Evolutionary conservation across 148 eudicot genomes (phyloP), one percentile per base, ranked within the genome.

Genomic region (Diospyros kaki): DNA sequence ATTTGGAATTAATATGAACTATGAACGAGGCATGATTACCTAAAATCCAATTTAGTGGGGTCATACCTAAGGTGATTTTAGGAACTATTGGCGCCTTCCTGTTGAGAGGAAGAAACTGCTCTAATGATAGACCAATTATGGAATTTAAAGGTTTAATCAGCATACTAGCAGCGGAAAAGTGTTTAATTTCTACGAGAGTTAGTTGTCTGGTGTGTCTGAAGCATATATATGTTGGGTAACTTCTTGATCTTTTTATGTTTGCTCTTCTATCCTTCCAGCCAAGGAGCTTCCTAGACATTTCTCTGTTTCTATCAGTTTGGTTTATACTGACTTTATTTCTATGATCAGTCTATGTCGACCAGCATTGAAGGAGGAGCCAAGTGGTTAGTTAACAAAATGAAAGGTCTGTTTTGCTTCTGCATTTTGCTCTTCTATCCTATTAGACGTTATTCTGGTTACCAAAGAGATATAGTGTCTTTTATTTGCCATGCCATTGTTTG

Each of bases 301-400:
- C 52, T 61, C 12, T 76, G 14, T 52, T 75, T 63, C n/a, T 58
- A 7, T 4, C 44, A 8, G 4, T 13, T 75, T 66, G 50, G 65
- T 14, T 73, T 4, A 58, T 54, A 68, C 72, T 81, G 70, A 69
- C 68, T 68, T 28, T 76, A 56, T 78, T 10, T 40, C 75, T 61
- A 41, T 66, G n/a, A 60, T 51, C 69, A 94, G 98, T 83, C 92
- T 42, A 6, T 93, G 76, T 82, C 91, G 69, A 90, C 77, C 87
- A 92, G 91, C 82, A 89, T 94, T 77, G 92, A 87, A 69, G 90
- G 87, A 67, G 81, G 96, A 79, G 74, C 92, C 53, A 89, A 87
- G 74, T 89, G 95, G 98, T 68, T 94, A 71, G 89, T 92, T 54
- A 89, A 89, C 83, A 94, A 94, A 81, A 38, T 94, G 54, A 92